Percentiles rank a stretch among this genome's conserved stretches.
These are phyloP conservation scores for Wickerhamomyces bovis DNA, from an alignment of 805 yeast species.

Conservation along the genomic window DNA sequence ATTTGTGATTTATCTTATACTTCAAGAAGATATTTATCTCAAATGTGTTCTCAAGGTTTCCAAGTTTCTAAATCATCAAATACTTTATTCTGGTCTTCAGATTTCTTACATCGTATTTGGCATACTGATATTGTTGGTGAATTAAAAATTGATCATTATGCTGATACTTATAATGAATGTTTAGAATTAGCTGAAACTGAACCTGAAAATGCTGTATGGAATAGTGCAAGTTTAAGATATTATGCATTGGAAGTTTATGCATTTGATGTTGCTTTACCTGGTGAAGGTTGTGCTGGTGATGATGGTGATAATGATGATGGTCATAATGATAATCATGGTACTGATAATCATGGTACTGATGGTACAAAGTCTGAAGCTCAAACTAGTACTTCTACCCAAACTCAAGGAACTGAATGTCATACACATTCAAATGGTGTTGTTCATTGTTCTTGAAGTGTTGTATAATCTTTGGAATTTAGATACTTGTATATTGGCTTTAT, in stretches of 20 bases:
- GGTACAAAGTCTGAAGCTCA: neutral
- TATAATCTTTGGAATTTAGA: no score
- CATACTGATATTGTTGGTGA: constrained; percentile 29
- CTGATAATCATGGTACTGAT: neutral
- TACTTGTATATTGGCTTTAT: no score
- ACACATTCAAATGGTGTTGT: constrained; percentile 16
- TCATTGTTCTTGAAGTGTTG: constrained; percentile 10
- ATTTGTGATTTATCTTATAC: constrained; percentile 34
- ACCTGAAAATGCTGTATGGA: constrained; percentile 30
- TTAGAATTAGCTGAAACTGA: constrained; percentile 28
- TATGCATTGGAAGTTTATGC: constrained; percentile 29
- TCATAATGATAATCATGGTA: neutral
- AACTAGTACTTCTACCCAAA: constrained; percentile 4
- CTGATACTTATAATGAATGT: constrained; percentile 30
- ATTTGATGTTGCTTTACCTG: constrained; percentile 20
- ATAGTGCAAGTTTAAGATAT: constrained; percentile 27
- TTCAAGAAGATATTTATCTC: constrained; percentile 26
- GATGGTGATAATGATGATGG: constrained; percentile 3
- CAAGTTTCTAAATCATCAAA: constrained; percentile 21
- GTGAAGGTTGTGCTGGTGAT: constrained; percentile 26
- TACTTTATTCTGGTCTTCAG: constrained; percentile 31
- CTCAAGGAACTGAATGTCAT: constrained; percentile 17
- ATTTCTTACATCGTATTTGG: constrained; percentile 33
- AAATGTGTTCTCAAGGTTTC: constrained; percentile 32
- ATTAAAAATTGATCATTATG: constrained; percentile 30